Evolutionary conservation across 129 eudicot genomes (phyloP).

Genomic region (Helianthus annuus): HanXRQr2.0-SUNRISE NC_035441.2:160507583-160508082

Average conservation of each 20-base stretch:
- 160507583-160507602: constrained; percentile 14
- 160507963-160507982: constrained; percentile 15
- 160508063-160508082: constrained; percentile 45
- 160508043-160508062: constrained; percentile 43
- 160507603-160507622: constrained; percentile 18
- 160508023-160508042: constrained; percentile 45
- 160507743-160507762: constrained; percentile 32
- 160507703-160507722: constrained; percentile 31
- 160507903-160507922: constrained; percentile 44
- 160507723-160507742: constrained; percentile 46
- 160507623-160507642: constrained; percentile 51
- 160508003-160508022: constrained; percentile 37
- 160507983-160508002: constrained; percentile 33
- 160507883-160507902: constrained; percentile 29
- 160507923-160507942: constrained; percentile 12
- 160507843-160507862: constrained; percentile 40
- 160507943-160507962: constrained; percentile 18
- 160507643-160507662: constrained; percentile 59
- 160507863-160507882: constrained; percentile 42
- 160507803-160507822: constrained; percentile 59
- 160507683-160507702: constrained; percentile 11
- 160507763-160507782: constrained; percentile 23
- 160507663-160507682: constrained; percentile 33
- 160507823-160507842: constrained; percentile 50
- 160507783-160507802: constrained; percentile 47